A percentile compares a stretch with the other conserved stretches of the same genome.
These are phyloP conservation scores for Dissophora ornata DNA, from an alignment of 192 early-diverging fungal species.

Conservation along the genomic window DNA sequence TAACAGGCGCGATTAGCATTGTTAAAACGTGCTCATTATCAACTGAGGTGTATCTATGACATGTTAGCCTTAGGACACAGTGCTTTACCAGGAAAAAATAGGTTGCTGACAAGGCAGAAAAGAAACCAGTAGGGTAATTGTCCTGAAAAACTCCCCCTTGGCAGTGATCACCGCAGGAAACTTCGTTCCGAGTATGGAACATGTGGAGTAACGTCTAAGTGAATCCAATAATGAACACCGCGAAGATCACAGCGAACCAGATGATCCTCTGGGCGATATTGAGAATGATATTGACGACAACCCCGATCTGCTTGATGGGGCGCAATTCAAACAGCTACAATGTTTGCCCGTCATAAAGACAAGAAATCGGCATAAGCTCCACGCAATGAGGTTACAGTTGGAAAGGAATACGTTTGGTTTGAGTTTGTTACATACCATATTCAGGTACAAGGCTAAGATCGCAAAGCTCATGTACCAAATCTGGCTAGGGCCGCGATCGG, in stretches of 20 bases:
- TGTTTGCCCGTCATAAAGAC: background rate
- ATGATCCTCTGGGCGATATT: constrained; percentile 29
- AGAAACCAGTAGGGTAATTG: background rate
- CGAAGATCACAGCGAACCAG: constrained; percentile 46
- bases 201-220: constrained; percentile 40
- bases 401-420: background rate
- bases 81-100: constrained; percentile 44
- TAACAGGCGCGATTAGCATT: too few species aligned
- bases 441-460: constrained; percentile 26
- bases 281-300: constrained; percentile 47
- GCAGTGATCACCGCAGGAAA: background rate
- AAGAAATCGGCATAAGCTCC: background rate
- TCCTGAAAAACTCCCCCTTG: background rate
- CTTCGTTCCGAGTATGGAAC: constrained; percentile 11
- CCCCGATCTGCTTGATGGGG: constrained; percentile 31
- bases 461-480: constrained; percentile 32
- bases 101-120: constrained; percentile 19
- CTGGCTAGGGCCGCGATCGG: constrained; percentile 11
- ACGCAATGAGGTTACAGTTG: background rate
- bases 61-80: background rate
- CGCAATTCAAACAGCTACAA: constrained; percentile 45
- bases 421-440: constrained; percentile 45
- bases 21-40: too few species aligned
- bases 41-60: background rate
- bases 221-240: constrained; percentile 35